phyloP scores from a whole-genome alignment of 2,329 filamentous ascomycete genomes.

The Penicillium sumatraense region DNA sequence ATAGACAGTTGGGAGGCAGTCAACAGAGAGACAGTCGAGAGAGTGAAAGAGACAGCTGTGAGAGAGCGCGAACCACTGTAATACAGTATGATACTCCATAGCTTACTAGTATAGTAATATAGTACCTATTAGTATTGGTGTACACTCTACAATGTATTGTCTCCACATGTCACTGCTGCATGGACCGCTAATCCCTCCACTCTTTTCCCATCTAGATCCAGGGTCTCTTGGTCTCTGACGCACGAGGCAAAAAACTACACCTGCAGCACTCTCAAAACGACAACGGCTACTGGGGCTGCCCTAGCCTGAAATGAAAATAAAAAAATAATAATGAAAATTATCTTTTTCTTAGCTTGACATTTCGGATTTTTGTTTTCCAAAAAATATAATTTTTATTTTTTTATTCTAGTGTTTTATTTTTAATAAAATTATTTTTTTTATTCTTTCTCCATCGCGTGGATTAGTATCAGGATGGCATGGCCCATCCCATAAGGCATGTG shows the following conservation, averaged over 20 bases:
- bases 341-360: slow-evolving; percentile 15
- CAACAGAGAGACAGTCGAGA: neutral
- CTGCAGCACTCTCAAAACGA: slow-evolving; percentile 49
- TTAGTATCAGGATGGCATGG: slow-evolving; percentile 17
- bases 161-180: slow-evolving; percentile 35
- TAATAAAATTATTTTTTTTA: slow-evolving; percentile 11
- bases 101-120: neutral
- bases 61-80: neutral
- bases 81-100: neutral
- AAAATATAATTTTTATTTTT: slow-evolving; percentile 10
- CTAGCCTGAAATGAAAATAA: too few species aligned
- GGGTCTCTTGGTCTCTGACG: slow-evolving; percentile 49
- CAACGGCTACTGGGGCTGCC: slow-evolving; percentile 30
- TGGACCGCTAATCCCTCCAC: slow-evolving; percentile 37
- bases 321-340: too few species aligned
- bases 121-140: neutral
- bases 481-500: slow-evolving; percentile 32
- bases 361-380: neutral
- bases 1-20: neutral
- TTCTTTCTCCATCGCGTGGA: slow-evolving; percentile 17
- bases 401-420: slow-evolving; percentile 14
- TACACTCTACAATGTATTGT: slow-evolving; percentile 9
- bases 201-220: slow-evolving; percentile 45
- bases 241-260: slow-evolving; percentile 46
- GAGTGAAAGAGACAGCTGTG: neutral